phyloP scores from a whole-genome alignment of 345 rosid species.

The Durio zibethinus region DNA sequence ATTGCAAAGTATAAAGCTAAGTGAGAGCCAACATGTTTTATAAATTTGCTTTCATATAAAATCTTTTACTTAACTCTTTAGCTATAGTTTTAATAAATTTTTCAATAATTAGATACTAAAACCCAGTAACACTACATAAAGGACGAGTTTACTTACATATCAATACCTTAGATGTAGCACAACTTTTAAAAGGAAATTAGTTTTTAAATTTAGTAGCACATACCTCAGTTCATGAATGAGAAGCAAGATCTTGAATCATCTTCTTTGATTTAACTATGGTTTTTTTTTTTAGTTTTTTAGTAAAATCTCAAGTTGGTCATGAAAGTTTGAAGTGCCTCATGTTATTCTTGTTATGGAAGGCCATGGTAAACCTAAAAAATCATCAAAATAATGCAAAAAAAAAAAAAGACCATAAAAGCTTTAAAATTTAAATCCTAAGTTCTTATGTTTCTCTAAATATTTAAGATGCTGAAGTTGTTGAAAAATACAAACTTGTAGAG shows the following conservation, averaged over 20 bases:
- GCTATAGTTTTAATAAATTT: constrained; percentile 77
- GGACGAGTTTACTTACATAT: neutral
- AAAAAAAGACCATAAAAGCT: too few species aligned
- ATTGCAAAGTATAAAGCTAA: neutral
- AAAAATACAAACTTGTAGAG: too few species aligned
- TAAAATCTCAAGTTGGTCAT: too few species aligned
- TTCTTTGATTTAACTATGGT: constrained; percentile 71
- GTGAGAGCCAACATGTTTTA: neutral
- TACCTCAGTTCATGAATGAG: constrained; percentile 64
- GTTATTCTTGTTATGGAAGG: too few species aligned
- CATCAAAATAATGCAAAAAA: too few species aligned
- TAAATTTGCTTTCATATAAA: constrained; percentile 31
- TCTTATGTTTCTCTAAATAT: too few species aligned
- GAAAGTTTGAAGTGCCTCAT: too few species aligned
- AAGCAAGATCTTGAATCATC: constrained; percentile 88
- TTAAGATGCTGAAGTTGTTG: too few species aligned
- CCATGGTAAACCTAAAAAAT: too few species aligned
- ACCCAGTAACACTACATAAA: constrained; percentile 46
- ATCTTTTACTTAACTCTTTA: constrained; percentile 46
- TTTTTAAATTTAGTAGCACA: neutral
- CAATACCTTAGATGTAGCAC: neutral
- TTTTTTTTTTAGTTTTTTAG: constrained; percentile 69
- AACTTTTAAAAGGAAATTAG: neutral
- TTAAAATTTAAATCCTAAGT: too few species aligned
- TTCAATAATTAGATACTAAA: constrained; percentile 54